Conservation (phyloP, 176 grass and related monocot genomes). For the Otatea glauca region DNA sequence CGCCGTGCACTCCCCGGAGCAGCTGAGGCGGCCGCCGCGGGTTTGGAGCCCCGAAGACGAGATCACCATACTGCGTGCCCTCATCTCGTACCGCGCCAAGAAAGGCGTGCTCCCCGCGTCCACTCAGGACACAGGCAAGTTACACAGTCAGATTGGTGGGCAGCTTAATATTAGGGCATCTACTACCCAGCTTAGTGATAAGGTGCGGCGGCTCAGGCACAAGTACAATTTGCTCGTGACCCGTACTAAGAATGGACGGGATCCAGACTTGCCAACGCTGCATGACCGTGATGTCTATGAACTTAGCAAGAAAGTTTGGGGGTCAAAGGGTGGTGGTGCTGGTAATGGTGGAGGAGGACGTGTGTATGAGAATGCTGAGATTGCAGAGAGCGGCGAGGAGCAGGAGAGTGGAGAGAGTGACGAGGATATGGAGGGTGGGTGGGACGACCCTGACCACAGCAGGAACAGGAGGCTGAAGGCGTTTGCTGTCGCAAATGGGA, state of each 20-base stretch:
- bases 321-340: neutral
- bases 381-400: slow-evolving; percentile 40
- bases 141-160: slow-evolving; percentile 35
- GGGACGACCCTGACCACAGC: neutral
- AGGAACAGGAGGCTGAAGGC: slow-evolving; percentile 23
- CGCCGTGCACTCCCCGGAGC: neutral
- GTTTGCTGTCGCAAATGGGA: slow-evolving; percentile 10
- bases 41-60: slow-evolving; percentile 58
- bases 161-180: slow-evolving; percentile 42
- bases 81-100: slow-evolving; percentile 46
- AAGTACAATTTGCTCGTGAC: slow-evolving; percentile 33
- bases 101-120: slow-evolving; percentile 35
- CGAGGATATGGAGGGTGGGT: slow-evolving; percentile 37
- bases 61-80: slow-evolving; percentile 49
- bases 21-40: slow-evolving; percentile 38
- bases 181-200: slow-evolving; percentile 54
- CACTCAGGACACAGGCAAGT: slow-evolving; percentile 24
- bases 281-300: slow-evolving; percentile 52
- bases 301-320: slow-evolving; percentile 58
- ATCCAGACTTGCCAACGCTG: slow-evolving; percentile 32
- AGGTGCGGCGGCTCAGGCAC: slow-evolving; percentile 55
- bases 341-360: neutral
- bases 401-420: slow-evolving; percentile 43
- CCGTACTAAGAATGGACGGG: slow-evolving; percentile 35
- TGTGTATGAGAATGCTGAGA: slow-evolving; percentile 19